Conservation (phyloP, 441 rosid genomes). For the Cnidoscolus chayamansa region DNA sequence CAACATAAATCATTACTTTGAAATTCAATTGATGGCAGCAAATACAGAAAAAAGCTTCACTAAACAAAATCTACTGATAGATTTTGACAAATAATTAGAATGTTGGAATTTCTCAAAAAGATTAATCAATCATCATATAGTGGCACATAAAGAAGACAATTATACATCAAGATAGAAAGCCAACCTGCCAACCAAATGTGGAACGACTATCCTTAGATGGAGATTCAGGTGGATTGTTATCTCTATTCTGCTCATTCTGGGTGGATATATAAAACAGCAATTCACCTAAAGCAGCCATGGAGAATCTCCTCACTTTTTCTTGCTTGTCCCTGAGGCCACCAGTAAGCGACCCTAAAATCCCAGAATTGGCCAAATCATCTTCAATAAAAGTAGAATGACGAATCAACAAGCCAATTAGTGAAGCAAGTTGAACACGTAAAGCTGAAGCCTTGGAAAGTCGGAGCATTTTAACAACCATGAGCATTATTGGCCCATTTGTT, state of each 20-base stretch:
- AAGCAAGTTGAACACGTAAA: conserved; percentile 88
- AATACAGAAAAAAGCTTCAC: background rate
- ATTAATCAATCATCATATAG: conserved; percentile 8
- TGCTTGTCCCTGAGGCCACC: conserved; percentile 90
- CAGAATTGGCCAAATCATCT: conserved; percentile 85
- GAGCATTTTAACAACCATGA: conserved; percentile 83
- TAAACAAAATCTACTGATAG: background rate
- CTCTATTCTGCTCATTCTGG: conserved; percentile 70
- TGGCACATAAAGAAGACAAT: background rate
- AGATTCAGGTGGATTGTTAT: conserved; percentile 62
- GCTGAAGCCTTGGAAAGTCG: conserved; percentile 78
- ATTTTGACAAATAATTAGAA: background rate
- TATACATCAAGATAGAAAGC: conserved; percentile 26
- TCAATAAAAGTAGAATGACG: conserved; percentile 85
- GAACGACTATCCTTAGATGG: conserved; percentile 75
- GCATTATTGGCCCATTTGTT: conserved; percentile 93
- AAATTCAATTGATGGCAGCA: background rate
- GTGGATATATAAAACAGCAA: conserved; percentile 91
- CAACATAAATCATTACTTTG: background rate
- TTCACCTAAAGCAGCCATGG: conserved; percentile 98
- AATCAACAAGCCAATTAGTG: conserved; percentile 82
- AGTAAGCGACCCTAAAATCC: conserved; percentile 79
- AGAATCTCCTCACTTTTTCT: conserved; percentile 90
- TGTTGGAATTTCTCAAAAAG: background rate
- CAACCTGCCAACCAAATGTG: conserved; percentile 85